Conservation (phyloP, 371 early-diverging fungal species). For the Chytridiales sp. region DNA sequence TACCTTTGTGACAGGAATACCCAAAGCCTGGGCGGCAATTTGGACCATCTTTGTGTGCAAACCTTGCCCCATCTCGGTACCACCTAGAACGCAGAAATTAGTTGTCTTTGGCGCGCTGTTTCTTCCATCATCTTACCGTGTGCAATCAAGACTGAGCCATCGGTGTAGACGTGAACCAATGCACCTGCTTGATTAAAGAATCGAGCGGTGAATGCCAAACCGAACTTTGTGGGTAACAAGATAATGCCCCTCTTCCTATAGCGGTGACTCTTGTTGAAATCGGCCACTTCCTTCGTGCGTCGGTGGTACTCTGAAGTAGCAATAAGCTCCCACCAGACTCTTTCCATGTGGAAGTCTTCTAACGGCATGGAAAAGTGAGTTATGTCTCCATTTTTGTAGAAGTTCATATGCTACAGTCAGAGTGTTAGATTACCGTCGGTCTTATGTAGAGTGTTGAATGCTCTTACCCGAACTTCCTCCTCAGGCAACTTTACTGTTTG, state of each 20-base stretch:
- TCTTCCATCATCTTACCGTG: no score
- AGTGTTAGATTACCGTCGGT: background rate
- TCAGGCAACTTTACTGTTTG: slow-evolving; percentile 54
- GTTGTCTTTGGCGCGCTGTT: no score
- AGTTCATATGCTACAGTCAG: slow-evolving; percentile 51
- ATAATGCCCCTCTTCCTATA: slow-evolving; percentile 72
- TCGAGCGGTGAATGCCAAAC: slow-evolving; percentile 64
- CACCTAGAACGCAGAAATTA: slow-evolving; percentile 28
- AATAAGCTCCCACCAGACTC: slow-evolving; percentile 48
- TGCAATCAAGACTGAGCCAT: slow-evolving; percentile 70
- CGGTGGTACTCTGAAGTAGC: slow-evolving; percentile 20
- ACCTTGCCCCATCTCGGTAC: slow-evolving; percentile 85
- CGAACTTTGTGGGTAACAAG: slow-evolving; percentile 73
- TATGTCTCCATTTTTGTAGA: slow-evolving; percentile 64
- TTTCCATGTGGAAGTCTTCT: slow-evolving; percentile 66
- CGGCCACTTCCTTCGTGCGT: slow-evolving; percentile 53
- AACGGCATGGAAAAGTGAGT: slow-evolving; percentile 66
- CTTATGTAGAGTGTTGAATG: background rate
- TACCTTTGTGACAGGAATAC: slow-evolving; percentile 53
- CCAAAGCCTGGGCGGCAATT: slow-evolving; percentile 67
- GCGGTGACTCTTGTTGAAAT: slow-evolving; percentile 61
- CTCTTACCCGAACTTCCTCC: slow-evolving; percentile 52
- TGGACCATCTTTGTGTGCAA: slow-evolving; percentile 78
- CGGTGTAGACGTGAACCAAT: slow-evolving; percentile 75
- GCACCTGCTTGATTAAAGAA: slow-evolving; percentile 77